Conservation (phyloP, 2,329 filamentous ascomycete species). For the Penicillium sp. region DNA sequence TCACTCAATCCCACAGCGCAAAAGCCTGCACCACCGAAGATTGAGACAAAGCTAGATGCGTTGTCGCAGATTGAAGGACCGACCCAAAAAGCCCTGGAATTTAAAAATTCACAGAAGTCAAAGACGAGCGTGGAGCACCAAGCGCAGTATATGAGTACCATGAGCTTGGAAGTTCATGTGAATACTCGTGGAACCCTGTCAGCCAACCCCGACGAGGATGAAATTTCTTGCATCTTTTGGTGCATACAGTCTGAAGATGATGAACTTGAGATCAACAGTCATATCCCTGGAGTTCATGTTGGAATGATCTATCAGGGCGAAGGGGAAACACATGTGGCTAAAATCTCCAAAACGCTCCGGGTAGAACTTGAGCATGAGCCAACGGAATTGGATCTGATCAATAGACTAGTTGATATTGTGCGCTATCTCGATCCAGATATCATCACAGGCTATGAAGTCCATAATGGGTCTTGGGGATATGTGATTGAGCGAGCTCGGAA, state of each 20-base stretch:
- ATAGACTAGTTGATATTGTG: conserved; percentile 85
- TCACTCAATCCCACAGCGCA: conserved; percentile 2
- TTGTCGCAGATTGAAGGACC: conserved; percentile 87
- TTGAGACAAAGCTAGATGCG: conserved; percentile 33
- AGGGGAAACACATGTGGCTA: conserved; percentile 61
- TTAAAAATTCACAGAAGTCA: conserved; percentile 81
- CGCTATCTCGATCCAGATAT: conserved; percentile 86
- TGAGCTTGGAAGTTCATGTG: conserved; percentile 92
- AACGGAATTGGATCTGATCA: conserved; percentile 82
- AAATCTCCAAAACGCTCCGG: conserved; percentile 64
- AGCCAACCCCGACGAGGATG: conserved; percentile 89
- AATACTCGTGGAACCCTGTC: conserved; percentile 80
- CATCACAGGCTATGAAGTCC: conserved; percentile 91
- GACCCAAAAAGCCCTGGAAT: conserved; percentile 79
- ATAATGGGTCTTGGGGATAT: conserved; percentile 93
- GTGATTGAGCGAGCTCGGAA: conserved; percentile 84
- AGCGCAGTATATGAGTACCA: conserved; percentile 91
- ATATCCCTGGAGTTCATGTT: conserved; percentile 58
- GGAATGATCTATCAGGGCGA: conserved; percentile 76
- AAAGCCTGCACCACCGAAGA: conserved; percentile 4
- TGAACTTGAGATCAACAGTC: conserved; percentile 54
- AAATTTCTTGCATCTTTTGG: conserved; percentile 89
- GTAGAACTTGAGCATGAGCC: conserved; percentile 73
- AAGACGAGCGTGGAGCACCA: conserved; percentile 79
- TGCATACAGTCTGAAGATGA: conserved; percentile 77